phyloP scores from a whole-genome alignment of 306 rosid genomes.

The Glycine latifolia region DNA sequence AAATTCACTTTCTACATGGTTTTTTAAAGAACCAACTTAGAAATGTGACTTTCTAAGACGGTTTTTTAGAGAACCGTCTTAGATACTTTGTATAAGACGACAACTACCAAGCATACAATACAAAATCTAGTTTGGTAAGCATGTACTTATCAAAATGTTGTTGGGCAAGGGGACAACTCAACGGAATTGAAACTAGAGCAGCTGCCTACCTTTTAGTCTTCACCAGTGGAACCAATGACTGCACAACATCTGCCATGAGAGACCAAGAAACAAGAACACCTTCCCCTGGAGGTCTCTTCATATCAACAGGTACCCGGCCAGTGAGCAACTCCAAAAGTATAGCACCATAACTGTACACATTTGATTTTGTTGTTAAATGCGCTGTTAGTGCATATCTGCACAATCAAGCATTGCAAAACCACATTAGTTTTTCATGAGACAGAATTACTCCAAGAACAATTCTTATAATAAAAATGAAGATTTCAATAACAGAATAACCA shows the following conservation, averaged over 20 bases:
- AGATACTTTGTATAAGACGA: neutral
- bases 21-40: too few species aligned
- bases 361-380: constrained; percentile 93
- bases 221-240: constrained; percentile 86
- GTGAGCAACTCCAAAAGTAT: constrained; percentile 94
- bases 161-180: constrained; percentile 58
- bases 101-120: constrained; percentile 40
- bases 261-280: constrained; percentile 98
- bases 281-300: constrained; percentile 90
- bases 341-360: constrained; percentile 90
- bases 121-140: constrained; percentile 47
- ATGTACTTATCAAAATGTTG: constrained; percentile 43
- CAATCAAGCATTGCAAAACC: constrained; percentile 31
- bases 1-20: too few species aligned
- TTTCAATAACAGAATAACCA: constrained; percentile 8
- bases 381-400: constrained; percentile 96
- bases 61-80: too few species aligned
- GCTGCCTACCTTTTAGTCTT: constrained; percentile 70
- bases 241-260: constrained; percentile 97
- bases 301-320: constrained; percentile 93
- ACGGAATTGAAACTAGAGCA: constrained; percentile 64
- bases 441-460: neutral
- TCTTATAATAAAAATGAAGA: neutral
- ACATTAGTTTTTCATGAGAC: constrained; percentile 1
- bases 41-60: too few species aligned